Evolutionary conservation across 2,329 filamentous ascomycete genomes (phyloP), one percentile per base, ranked within the genome.

Genomic region (Beauveria bassiana): DNA sequence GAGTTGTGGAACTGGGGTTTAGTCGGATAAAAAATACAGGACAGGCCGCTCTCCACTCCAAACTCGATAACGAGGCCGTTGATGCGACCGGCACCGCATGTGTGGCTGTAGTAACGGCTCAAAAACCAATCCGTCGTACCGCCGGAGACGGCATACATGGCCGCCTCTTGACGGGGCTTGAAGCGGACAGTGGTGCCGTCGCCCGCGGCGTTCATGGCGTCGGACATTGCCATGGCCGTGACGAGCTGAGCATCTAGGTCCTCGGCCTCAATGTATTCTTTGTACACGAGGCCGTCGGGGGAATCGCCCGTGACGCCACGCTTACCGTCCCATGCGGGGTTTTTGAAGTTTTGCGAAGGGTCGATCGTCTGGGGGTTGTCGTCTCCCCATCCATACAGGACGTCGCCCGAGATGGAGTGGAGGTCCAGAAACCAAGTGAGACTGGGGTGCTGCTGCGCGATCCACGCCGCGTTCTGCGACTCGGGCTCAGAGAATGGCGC

Each of bases 401-500:
- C 73, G 38, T 78, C 63, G 2, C 79, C 81, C 0, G 76, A 74
- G 31, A 75, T 80, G 1, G 81, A 83, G 74, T 86, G 83, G 50
- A 86, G 74, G 64, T 86, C 83, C 63, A 85, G 71, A 68, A 83
- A 83, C 81, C 82, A 86, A 31, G 78, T 74, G 51, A 86, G 71
- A 50, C 77, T 77, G 53, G 73, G 69, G 70, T 79, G 81, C 31
- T 75, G 73, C 65, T 81, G 76, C 67, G 84, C 72, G 8, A 82
- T 69, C 72, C 79, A 83, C 62, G 78, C 79, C 62, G 84, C 75
- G 67, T 78, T 82, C 69, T 79, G 74, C 2, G 81, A 80, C 72
- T 86, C 83, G 0, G 82, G 73, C 71, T 86, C 83, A 0, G 82
- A 85, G 57, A 78, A 77, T 2, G 82, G 74, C 12, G 70, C 72